phyloP scores from a whole-genome alignment of 495 filamentous ascomycete genomes.

The Neurospora cerealis region DNA sequence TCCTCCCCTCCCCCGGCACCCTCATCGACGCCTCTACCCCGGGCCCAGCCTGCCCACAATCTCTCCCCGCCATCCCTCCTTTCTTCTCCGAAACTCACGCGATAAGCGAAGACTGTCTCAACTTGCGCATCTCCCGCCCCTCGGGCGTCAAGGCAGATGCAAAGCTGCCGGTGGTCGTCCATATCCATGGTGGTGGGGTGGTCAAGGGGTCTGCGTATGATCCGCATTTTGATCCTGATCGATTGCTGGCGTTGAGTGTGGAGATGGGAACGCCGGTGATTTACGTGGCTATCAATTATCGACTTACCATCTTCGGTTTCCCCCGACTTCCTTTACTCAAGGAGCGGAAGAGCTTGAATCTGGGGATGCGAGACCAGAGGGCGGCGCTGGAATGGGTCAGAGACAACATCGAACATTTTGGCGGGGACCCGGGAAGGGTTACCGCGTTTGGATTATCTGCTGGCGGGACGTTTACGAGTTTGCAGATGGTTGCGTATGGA shows the following conservation, averaged over 20 bases:
- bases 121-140: slow-evolving; percentile 31
- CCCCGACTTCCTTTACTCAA: slow-evolving; percentile 3
- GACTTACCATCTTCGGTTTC: slow-evolving; percentile 20
- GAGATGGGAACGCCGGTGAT: slow-evolving; percentile 27
- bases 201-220: slow-evolving; percentile 29
- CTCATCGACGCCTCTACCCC: slow-evolving; percentile 25
- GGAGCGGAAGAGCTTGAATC: slow-evolving; percentile 14
- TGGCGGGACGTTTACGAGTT: slow-evolving; percentile 16
- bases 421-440: slow-evolving; percentile 20
- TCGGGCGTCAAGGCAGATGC: slow-evolving; percentile 11
- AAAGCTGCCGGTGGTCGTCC: slow-evolving; percentile 33
- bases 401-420: slow-evolving; percentile 45
- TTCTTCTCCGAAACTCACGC: slow-evolving; percentile 26
- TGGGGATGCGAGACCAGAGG: slow-evolving; percentile 23
- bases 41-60: slow-evolving; percentile 32
- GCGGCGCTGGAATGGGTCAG: slow-evolving; percentile 24
- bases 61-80: slow-evolving; percentile 21
- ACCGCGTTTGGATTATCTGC: slow-evolving; percentile 11
- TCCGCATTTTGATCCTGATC: slow-evolving; percentile 23
- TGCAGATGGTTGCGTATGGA: slow-evolving; percentile 26
- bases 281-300: slow-evolving; percentile 22
- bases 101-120: slow-evolving; percentile 32
- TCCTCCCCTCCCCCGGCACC: slow-evolving; percentile 13
- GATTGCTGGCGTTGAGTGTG: slow-evolving; percentile 24
- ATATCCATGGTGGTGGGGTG: slow-evolving; percentile 31